Evolutionary conservation across 2,329 filamentous ascomycete genomes (phyloP).

Genomic region (Sporothrix schenckii): DNA sequence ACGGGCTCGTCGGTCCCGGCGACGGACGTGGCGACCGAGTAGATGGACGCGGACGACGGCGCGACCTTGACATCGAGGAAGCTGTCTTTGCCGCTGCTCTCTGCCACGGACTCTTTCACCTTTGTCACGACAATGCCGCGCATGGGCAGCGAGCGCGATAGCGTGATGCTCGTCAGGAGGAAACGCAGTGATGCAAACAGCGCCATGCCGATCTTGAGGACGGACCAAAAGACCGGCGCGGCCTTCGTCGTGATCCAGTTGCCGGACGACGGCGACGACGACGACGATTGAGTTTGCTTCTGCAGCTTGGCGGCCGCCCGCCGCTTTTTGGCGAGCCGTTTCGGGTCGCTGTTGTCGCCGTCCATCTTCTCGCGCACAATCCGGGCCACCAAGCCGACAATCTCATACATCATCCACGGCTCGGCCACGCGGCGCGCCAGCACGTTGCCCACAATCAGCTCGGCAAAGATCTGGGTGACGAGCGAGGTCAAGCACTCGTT

Average conservation of each 20-base stretch:
- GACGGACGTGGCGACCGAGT: slow-evolving; percentile 19
- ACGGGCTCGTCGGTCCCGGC: slow-evolving; percentile 40
- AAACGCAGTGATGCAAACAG: slow-evolving; percentile 67
- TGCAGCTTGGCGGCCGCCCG: slow-evolving; percentile 5
- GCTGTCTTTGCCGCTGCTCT: slow-evolving; percentile 32
- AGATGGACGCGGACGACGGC: slow-evolving; percentile 23
- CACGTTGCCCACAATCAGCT: slow-evolving; percentile 83
- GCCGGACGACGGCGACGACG: background rate
- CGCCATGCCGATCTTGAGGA: slow-evolving; percentile 59
- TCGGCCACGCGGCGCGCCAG: slow-evolving; percentile 80
- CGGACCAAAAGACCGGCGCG: slow-evolving; percentile 57
- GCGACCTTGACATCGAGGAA: slow-evolving; percentile 22
- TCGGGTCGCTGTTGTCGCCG: slow-evolving; percentile 11
- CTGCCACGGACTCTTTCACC: slow-evolving; percentile 35
- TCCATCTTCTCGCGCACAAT: slow-evolving; percentile 42
- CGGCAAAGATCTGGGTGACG: slow-evolving; percentile 83
- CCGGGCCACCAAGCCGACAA: slow-evolving; percentile 70
- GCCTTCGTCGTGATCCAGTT: slow-evolving; percentile 36
- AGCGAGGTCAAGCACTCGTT: slow-evolving; percentile 83
- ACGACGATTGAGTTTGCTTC: background rate
- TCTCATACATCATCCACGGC: slow-evolving; percentile 87
- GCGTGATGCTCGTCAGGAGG: slow-evolving; percentile 64
- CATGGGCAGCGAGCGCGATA: slow-evolving; percentile 67
- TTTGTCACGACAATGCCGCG: slow-evolving; percentile 43
- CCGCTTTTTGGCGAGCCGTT: background rate